Evolutionary conservation across 768 basidiomycete species (phyloP).

Genomic region (Amylocystis lapponica): DNA sequence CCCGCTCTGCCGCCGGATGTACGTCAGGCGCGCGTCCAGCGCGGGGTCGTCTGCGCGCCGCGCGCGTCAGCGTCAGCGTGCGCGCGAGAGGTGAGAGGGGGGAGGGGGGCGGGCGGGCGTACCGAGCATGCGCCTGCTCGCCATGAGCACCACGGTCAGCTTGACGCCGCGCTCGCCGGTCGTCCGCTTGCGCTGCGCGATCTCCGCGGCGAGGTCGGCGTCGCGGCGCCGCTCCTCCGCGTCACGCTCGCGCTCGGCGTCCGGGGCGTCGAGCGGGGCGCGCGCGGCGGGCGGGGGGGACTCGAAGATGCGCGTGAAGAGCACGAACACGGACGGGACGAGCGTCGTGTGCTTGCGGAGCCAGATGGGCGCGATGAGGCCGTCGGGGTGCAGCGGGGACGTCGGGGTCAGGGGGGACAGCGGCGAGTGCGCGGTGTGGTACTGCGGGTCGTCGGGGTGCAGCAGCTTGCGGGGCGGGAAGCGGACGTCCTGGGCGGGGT

Average conservation of each 20-base stretch:
- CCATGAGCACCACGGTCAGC: constrained; percentile 89
- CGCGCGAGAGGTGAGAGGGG: neutral
- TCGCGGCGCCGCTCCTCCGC: constrained; percentile 72
- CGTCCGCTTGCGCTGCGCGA: constrained; percentile 72
- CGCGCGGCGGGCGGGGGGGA: constrained; percentile 37
- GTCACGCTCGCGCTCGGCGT: constrained; percentile 48
- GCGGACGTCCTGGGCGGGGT: constrained; percentile 46
- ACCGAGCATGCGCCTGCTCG: constrained; percentile 87
- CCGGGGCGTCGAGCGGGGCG: constrained; percentile 50
- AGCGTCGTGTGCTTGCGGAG: constrained; percentile 92
- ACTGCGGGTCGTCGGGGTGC: constrained; percentile 51
- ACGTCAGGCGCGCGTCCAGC: constrained; percentile 79
- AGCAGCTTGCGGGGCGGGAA: constrained; percentile 84
- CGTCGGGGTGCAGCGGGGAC: constrained; percentile 91
- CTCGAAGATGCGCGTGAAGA: constrained; percentile 85
- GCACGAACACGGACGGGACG: constrained; percentile 88
- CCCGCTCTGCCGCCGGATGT: constrained; percentile 80
- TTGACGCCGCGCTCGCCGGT: constrained; percentile 87
- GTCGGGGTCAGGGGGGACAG: constrained; percentile 87
- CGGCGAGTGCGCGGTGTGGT: constrained; percentile 70
- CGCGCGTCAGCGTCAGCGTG: neutral
- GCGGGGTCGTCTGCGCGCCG: constrained; percentile 65
- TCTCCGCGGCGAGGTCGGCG: constrained; percentile 70
- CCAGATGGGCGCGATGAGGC: constrained; percentile 97
- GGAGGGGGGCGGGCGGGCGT: constrained; percentile 20